phyloP scores from a whole-genome alignment of 805 yeast species.

The Pichia pseudocactophila region DNA sequence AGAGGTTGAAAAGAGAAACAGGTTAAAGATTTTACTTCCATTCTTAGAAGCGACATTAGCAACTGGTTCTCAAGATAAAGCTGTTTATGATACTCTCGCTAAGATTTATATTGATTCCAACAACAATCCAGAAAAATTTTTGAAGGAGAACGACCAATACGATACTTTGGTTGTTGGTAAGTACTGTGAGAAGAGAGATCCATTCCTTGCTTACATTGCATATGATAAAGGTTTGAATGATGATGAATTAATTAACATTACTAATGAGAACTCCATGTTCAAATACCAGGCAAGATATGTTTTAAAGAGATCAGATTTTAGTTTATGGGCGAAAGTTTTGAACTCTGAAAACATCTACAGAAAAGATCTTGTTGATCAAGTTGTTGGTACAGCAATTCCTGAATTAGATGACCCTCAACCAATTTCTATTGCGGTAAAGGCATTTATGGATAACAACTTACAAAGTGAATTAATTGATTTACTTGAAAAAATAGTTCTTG shows the following conservation, averaged over 20 bases:
- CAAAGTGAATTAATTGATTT: constrained; percentile 91
- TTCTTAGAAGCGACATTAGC: constrained; percentile 83
- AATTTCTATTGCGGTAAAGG: constrained; percentile 85
- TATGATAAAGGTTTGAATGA: constrained; percentile 94
- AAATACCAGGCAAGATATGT: constrained; percentile 98
- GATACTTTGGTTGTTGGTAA: constrained; percentile 94
- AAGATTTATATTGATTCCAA: constrained; percentile 96
- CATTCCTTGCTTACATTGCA: constrained; percentile 94
- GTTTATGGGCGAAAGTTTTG: constrained; percentile 76
- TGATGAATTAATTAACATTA: constrained; percentile 78
- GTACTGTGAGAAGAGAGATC: constrained; percentile 98
- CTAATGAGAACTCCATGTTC: constrained; percentile 96
- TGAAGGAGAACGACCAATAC: constrained; percentile 82
- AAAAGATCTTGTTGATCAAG: constrained; percentile 87
- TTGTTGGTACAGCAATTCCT: constrained; percentile 93
- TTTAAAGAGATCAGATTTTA: constrained; percentile 76
- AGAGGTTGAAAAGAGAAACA: constrained; percentile 95
- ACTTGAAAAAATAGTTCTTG: constrained; percentile 90
- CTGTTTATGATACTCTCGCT: constrained; percentile 89
- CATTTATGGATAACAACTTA: constrained; percentile 91
- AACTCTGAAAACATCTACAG: constrained; percentile 72
- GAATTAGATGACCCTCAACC: constrained; percentile 91
- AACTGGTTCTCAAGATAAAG: constrained; percentile 81
- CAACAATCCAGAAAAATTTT: constrained; percentile 94
- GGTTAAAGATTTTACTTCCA: constrained; percentile 84